phyloP scores from a whole-genome alignment of 768 basidiomycete species.

The Goffeauzyma gilvescens region DNA sequence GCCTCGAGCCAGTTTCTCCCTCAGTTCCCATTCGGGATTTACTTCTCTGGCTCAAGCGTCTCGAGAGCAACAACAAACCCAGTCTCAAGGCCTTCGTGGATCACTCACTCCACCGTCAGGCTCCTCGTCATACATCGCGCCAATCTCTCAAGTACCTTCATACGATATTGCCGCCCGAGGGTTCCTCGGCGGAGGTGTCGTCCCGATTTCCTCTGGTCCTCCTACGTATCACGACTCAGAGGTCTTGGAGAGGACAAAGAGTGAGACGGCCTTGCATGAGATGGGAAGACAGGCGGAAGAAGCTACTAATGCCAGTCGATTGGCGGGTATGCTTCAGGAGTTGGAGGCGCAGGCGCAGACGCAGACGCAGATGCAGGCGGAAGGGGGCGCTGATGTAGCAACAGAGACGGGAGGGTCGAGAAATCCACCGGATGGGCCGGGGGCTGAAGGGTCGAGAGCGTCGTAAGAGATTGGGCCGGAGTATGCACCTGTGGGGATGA shows the following conservation, averaged over 20 bases:
- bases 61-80: slow-evolving; percentile 10
- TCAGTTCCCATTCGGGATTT: slow-evolving; percentile 10
- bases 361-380: no score
- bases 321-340: no score
- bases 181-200: slow-evolving; percentile 73
- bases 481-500: no score
- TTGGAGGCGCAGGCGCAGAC: no score
- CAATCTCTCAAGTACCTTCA: slow-evolving; percentile 60
- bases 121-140: slow-evolving; percentile 14
- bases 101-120: background rate
- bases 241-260: slow-evolving; percentile 14
- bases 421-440: no score
- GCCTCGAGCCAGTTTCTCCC: slow-evolving; percentile 7
- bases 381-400: no score
- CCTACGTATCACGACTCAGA: slow-evolving; percentile 71
- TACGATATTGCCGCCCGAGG: slow-evolving; percentile 69
- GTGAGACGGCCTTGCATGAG: slow-evolving; percentile 2
- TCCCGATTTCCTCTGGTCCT: slow-evolving; percentile 58
- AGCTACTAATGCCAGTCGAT: no score
- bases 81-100: slow-evolving; percentile 5
- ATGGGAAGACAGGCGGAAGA: no score
- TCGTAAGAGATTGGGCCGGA: no score
- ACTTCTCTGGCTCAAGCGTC: slow-evolving; percentile 7
- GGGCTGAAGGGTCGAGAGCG: no score
- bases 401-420: no score